Conservation (phyloP, 345 rosid genomes). For the Laguncularia racemosa region DNA sequence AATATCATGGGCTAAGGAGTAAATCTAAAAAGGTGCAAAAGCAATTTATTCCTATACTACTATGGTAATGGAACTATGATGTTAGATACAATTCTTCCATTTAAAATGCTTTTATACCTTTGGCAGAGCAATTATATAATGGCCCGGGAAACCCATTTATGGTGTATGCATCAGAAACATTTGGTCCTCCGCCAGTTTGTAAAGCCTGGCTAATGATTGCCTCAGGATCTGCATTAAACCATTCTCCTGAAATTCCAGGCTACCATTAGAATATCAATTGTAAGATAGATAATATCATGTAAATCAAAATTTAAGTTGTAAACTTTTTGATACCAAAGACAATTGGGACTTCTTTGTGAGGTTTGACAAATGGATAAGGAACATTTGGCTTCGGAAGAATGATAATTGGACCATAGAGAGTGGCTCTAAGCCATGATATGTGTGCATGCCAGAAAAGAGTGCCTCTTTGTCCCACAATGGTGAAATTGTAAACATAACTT, state of each 20-base stretch:
- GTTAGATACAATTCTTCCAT: too few relatives aligned
- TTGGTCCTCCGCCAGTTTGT: conserved; percentile 1
- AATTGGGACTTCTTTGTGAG: conserved; percentile 1
- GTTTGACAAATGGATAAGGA: neutral
- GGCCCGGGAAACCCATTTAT: conserved; percentile 2
- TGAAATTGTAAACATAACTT: conserved; percentile 4
- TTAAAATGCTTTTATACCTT: neutral
- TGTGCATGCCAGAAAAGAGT: conserved; percentile 1
- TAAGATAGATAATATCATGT: too few relatives aligned
- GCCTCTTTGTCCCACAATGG: conserved; percentile 2
- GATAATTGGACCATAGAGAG: conserved; percentile 4
- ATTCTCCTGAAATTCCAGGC: neutral
- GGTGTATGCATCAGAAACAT: conserved; percentile 3
- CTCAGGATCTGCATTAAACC: conserved; percentile 1
- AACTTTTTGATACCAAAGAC: neutral
- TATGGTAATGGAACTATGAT: too few relatives aligned
- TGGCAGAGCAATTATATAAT: conserved; percentile 2
- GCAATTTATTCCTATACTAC: too few relatives aligned
- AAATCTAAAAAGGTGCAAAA: too few relatives aligned
- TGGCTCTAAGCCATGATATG: conserved; percentile 1
- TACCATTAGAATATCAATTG: too few relatives aligned
- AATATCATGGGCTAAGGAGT: too few relatives aligned
- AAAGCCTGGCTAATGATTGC: conserved; percentile 1
- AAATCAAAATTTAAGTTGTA: too few relatives aligned
- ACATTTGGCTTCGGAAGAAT: neutral